Base-by-base conservation (phyloP, 192 early-diverging fungal genomes). In the Thamnidium elegans region DNA sequence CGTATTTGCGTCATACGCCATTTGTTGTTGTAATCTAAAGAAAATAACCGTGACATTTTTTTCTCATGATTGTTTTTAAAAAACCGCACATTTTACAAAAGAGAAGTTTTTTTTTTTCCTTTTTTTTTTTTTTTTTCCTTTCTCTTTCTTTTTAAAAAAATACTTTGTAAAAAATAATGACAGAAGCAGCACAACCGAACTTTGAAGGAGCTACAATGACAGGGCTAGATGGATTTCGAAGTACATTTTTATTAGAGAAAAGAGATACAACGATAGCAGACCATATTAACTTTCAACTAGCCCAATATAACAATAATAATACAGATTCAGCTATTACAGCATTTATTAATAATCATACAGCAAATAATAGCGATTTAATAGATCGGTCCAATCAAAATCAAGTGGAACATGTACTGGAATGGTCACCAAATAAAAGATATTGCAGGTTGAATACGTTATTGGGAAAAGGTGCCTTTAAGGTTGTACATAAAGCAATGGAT, bases 381-480 rank as follows among this genome's bases (percentile, higher is more conserved):
- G 58, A 59, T 45, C 32, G 43, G 19, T 59, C 58, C 32, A 59
- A 45, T 26, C 4, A 44, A 45, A 13, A 43, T 23, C 36, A 59
- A 42, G 21, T 36, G 6, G 82, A 84, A 73, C 77, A 76, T 58
- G 78, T 79, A 6, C 75, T 84, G 31, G 82, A 84, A 65, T 73
- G 76, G 48, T 77, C 78, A 42, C 80, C 82, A 17, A 79, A 78
- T 56, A 72, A 74, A 46, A 70, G 82, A 44, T 84, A 81, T 70
- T 73, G 77, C 0, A 73, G 86, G 83, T n/a, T 87, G 66, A 59
- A 89, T 75, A 87, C 71, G 7, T 42, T 52, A 4, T 78, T 93
- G 2, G 92, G 92, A 45, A 87, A 86, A 66, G 92, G 92, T 5
- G 92, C 92, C 0, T 92, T 90, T 69, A 94, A 94, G 63, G 79